phyloP scores from a whole-genome alignment of 345 rosid genomes.

The Salix dunnii region DNA sequence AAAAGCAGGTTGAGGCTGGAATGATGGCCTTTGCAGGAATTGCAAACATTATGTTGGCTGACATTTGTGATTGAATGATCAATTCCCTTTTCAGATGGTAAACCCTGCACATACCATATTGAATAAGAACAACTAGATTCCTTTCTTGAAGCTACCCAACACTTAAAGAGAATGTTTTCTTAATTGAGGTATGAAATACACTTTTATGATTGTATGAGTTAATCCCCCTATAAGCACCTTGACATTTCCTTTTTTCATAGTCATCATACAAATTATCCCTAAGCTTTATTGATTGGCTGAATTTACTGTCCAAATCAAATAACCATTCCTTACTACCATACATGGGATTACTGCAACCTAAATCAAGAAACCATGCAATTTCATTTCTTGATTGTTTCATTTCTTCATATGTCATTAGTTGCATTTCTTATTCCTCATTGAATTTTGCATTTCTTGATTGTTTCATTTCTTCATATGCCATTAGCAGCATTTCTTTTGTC shows the following conservation, averaged over 20 bases:
- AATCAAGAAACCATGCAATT: background rate
- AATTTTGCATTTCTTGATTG: no score
- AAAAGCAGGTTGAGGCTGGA: background rate
- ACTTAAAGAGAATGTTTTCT: background rate
- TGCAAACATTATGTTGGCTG: background rate
- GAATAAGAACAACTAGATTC: background rate
- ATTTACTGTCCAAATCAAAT: background rate
- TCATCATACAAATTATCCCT: background rate
- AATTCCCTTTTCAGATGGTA: background rate
- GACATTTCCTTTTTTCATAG: background rate
- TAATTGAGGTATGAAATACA: background rate
- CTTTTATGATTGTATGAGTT: background rate
- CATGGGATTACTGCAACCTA: background rate
- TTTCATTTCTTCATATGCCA: background rate
- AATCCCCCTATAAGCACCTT: background rate
- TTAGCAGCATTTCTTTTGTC: background rate
- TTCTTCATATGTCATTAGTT: no score
- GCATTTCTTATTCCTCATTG: no score
- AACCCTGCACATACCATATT: slow-evolving; percentile 1
- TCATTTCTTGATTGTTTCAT: background rate
- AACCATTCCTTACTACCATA: slow-evolving; percentile 10
- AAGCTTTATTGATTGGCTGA: background rate
- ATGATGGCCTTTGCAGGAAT: no score
- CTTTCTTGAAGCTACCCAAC: background rate
- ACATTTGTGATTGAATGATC: background rate